Evolutionary conservation across 2,329 filamentous ascomycete genomes (phyloP), one percentile per base, ranked within the genome.

Genomic region (Monosporascus sp.): DNA sequence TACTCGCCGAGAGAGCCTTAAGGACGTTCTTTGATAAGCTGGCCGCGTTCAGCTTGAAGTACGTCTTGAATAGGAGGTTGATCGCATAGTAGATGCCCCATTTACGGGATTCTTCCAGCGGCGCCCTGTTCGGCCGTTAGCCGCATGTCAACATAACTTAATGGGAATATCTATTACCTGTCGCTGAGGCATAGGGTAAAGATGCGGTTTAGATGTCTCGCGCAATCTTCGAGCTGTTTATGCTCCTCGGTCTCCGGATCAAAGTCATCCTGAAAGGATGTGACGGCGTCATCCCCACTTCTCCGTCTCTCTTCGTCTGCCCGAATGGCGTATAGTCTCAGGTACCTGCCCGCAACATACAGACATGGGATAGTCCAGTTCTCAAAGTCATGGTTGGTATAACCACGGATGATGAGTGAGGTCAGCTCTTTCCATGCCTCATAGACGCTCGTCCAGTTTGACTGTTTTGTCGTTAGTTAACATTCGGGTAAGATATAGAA

Each of bases 51-150:
- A 97, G 78, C 76, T 90, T 95, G 77, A 99, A 99, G 71, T 97
- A 97, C 1, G 92, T 97, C 73, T 97, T 97, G 83, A 99, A 99
- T 16, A 97, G 79, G 7, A 99, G 81, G 67, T 96, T 97, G 66
- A 92, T 91, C 60, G 93, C 87, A 70, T 91, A 92, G 75, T 99
- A 99, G 48, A 96, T 89, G 7, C 91, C 95, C 94, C 94, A 99
- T 82, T 97, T 99, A 52, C 94, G 85, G 8, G 93, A 97, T 64
- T 96, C 88, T 65, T 91, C 85, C 45, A 97, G 76, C 16, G 88
- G 85, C 56, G 89, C 88, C 71, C 90, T 93, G 64, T 51, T 52
- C 47, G 48, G 56, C 55, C 56, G 52, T 65, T 40, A 67, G 64
- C 48, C 5, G 49, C 16, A 52, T 6, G 38, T 38, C 27, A 6